Conservation (phyloP, 495 filamentous ascomycete genomes). For the Penicillium diatomitis region DNA sequence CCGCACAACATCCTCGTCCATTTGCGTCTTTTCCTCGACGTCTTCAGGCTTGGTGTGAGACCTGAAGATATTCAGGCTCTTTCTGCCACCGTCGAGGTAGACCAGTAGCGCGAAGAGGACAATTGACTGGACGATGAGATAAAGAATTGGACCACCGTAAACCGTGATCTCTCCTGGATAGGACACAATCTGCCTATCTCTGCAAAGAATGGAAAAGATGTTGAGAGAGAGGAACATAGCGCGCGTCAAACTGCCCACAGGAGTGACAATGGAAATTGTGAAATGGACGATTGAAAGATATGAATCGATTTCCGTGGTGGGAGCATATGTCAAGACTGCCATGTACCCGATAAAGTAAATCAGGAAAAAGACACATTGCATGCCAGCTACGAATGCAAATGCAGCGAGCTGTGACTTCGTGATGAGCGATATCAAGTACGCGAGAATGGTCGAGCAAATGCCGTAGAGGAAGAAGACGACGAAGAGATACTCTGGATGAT, state of each 20-base stretch:
- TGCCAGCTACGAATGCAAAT: constrained; percentile 65
- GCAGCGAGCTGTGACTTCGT: constrained; percentile 59
- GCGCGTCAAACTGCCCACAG: constrained; percentile 57
- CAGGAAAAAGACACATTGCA: constrained; percentile 63
- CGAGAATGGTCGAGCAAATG: constrained; percentile 55
- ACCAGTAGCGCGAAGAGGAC: constrained; percentile 58
- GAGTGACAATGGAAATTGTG: constrained; percentile 56
- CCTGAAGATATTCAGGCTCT: constrained; percentile 36
- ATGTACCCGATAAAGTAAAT: constrained; percentile 70
- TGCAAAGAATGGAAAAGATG: constrained; percentile 64
- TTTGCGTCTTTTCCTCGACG: constrained; percentile 32
- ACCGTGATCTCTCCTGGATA: constrained; percentile 63
- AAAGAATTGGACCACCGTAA: constrained; percentile 73
- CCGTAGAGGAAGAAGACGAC: constrained; percentile 69
- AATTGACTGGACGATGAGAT: constrained; percentile 60
- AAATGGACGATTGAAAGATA: constrained; percentile 57
- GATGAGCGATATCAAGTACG: constrained; percentile 68
- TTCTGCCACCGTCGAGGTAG: constrained; percentile 58
- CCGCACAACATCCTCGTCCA: constrained; percentile 38
- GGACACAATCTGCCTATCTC: constrained; percentile 45
- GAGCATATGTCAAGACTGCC: constrained; percentile 56
- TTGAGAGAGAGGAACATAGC: constrained; percentile 68
- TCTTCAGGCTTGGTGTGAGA: constrained; percentile 23
- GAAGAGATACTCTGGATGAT: constrained; percentile 65
- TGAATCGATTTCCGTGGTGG: constrained; percentile 48